phyloP scores from a whole-genome alignment of 805 yeast genomes.

The Millerago galiae region DNA sequence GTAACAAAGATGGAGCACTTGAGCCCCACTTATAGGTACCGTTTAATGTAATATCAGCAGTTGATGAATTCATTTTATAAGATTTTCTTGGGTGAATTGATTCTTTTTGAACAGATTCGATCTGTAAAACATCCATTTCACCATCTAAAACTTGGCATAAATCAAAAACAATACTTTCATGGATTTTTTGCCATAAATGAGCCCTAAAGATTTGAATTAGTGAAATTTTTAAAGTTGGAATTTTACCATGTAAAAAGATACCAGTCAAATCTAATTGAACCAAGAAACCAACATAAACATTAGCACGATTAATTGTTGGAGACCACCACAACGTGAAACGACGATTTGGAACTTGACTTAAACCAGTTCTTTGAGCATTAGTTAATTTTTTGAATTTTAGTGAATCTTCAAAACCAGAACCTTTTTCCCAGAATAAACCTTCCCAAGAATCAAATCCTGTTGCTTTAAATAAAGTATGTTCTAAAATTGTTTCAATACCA shows the following conservation, averaged over 20 bases:
- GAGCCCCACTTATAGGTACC: constrained; percentile 80
- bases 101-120: constrained; percentile 82
- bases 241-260: constrained; percentile 93
- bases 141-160: constrained; percentile 86
- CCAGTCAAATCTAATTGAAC: constrained; percentile 97
- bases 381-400: constrained; percentile 91
- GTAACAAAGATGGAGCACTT: constrained; percentile 71
- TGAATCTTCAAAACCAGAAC: constrained; percentile 94
- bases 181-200: constrained; percentile 98
- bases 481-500: constrained; percentile 92
- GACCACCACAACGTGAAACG: constrained; percentile 99
- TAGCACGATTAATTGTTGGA: constrained; percentile 96
- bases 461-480: constrained; percentile 91
- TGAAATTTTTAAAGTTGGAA: constrained; percentile 93
- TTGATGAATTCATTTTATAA: constrained; percentile 92
- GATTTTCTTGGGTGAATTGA: constrained; percentile 96
- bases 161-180: constrained; percentile 91
- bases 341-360: constrained; percentile 95
- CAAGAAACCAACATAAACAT: constrained; percentile 94
- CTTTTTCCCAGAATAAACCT: constrained; percentile 97
- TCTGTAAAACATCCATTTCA: constrained; percentile 74
- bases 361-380: constrained; percentile 95
- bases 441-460: constrained; percentile 99
- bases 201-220: constrained; percentile 95
- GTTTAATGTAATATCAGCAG: constrained; percentile 80